phyloP scores from a whole-genome alignment of 106 monocot species.

The Dioscorea dumetorum region DNA sequence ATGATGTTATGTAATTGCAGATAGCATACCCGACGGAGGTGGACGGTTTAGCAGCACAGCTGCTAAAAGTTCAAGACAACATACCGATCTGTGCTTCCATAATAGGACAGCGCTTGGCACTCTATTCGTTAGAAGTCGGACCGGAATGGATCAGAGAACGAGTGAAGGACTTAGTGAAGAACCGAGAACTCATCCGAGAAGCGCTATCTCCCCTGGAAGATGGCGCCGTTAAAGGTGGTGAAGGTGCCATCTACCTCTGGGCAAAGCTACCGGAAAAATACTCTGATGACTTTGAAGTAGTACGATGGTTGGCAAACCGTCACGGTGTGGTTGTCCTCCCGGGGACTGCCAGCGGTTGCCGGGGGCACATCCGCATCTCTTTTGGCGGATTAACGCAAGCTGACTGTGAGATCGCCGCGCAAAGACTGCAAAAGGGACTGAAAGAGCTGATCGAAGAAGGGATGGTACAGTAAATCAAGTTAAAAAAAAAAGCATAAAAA shows the following conservation, averaged over 20 bases:
- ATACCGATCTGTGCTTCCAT: constrained; percentile 98
- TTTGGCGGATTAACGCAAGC: constrained; percentile 77
- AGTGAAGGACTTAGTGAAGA: constrained; percentile 68
- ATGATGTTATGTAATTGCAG: constrained; percentile 22
- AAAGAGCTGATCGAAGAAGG: constrained; percentile 75
- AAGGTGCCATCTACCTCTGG: constrained; percentile 98
- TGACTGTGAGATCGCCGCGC: constrained; percentile 65
- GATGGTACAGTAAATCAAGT: constrained; percentile 42
- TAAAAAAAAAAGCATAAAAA: no score
- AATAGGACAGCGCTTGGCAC: constrained; percentile 79
- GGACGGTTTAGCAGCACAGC: constrained; percentile 47
- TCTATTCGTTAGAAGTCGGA: constrained; percentile 58
- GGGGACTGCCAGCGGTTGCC: constrained; percentile 74
- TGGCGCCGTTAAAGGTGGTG: constrained; percentile 73
- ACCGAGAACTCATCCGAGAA: constrained; percentile 54
- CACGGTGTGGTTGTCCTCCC: constrained; percentile 87
- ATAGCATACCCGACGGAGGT: constrained; percentile 85
- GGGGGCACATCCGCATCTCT: constrained; percentile 71
- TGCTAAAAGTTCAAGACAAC: constrained; percentile 98
- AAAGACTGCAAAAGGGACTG: constrained; percentile 53
- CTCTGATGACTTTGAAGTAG: constrained; percentile 78
- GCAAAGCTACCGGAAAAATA: constrained; percentile 72
- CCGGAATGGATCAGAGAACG: constrained; percentile 67
- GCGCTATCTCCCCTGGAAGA: constrained; percentile 80
- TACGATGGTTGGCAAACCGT: constrained; percentile 64